These are phyloP conservation scores for Cordyceps sp. DNA, from an alignment of 2,329 filamentous ascomycete genomes.

Conservation along the genomic window DNA sequence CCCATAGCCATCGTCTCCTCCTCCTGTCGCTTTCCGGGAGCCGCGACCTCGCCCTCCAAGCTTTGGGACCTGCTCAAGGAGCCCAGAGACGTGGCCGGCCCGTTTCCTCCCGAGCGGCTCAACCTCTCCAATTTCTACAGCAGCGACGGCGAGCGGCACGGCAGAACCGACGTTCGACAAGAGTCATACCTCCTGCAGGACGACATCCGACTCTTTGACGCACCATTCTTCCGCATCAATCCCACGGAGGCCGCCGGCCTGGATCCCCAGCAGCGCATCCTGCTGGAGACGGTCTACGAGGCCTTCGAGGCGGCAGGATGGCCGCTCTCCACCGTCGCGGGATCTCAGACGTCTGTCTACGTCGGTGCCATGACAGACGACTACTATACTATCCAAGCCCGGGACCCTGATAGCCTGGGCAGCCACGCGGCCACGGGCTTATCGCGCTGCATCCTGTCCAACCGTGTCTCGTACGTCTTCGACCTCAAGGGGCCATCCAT, in stretches of 20 bases:
- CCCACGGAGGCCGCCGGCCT: conserved; percentile 19
- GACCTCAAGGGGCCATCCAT: conserved; percentile 28
- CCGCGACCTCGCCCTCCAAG: conserved; percentile 12
- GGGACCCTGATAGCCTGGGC: conserved; percentile 11
- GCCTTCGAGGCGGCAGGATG: conserved; percentile 13
- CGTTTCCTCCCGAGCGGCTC: conserved; percentile 11
- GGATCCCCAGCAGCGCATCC: conserved; percentile 24
- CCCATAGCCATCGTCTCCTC: conserved; percentile 23
- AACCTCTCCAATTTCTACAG: conserved; percentile 8
- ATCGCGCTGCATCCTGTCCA: conserved; percentile 21
- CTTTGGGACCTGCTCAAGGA: conserved; percentile 15
- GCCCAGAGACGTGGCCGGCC: conserved; percentile 16
- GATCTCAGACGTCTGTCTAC: conserved; percentile 26
- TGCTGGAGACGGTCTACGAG: conserved; percentile 22
- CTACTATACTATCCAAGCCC: conserved; percentile 15
- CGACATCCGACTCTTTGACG: conserved; percentile 12
- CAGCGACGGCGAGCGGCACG: conserved; percentile 13
- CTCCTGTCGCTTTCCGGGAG: conserved; percentile 22
- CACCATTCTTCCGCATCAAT: conserved; percentile 21
- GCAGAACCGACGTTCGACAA: conserved; percentile 5
- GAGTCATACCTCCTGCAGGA: neutral
- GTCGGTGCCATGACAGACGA: conserved; percentile 20
- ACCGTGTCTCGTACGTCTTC: conserved; percentile 29
- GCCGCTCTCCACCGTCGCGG: conserved; percentile 24
- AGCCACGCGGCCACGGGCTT: conserved; percentile 26